Conservation (phyloP, 2,329 filamentous ascomycete species). For the Aspergillus versicolor region DNA sequence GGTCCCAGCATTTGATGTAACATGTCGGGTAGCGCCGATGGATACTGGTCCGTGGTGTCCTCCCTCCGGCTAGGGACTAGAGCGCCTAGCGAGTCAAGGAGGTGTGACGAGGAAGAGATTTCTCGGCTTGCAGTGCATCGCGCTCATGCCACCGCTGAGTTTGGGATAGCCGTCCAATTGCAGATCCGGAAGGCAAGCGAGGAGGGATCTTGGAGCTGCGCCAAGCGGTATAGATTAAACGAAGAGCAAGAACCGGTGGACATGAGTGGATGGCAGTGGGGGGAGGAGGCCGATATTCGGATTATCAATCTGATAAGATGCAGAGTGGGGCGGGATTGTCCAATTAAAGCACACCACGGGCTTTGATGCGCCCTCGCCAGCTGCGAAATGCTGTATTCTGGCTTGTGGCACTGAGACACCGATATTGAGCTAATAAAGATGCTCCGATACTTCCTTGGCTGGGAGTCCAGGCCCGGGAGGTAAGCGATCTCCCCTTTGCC, state of each 20-base stretch:
- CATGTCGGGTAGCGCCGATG: neutral
- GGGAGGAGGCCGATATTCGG: neutral
- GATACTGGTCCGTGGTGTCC: neutral
- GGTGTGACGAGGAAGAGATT: constrained; percentile 2
- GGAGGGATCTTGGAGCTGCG: neutral
- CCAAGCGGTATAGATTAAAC: constrained; percentile 9
- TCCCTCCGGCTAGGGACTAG: neutral
- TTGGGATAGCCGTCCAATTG: neutral
- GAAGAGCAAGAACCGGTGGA: constrained; percentile 2
- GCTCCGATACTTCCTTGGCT: neutral
- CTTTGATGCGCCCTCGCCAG: too few species aligned
- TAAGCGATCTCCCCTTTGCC: neutral
- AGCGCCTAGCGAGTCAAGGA: neutral
- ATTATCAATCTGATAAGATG: constrained; percentile 14
- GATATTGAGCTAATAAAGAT: neutral
- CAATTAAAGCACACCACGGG: too few species aligned
- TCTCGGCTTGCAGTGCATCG: neutral
- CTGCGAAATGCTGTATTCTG: neutral
- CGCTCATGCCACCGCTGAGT: constrained; percentile 1
- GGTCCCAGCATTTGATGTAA: neutral
- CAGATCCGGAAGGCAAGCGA: neutral
- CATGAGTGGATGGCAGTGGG: neutral
- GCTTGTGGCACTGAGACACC: neutral
- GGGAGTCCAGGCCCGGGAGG: neutral
- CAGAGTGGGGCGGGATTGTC: neutral